Percentiles rank a stretch among this genome's conserved stretches.
Evolutionary conservation across 441 rosid genomes (phyloP).

Genomic region (Populus hybrid): DNA sequence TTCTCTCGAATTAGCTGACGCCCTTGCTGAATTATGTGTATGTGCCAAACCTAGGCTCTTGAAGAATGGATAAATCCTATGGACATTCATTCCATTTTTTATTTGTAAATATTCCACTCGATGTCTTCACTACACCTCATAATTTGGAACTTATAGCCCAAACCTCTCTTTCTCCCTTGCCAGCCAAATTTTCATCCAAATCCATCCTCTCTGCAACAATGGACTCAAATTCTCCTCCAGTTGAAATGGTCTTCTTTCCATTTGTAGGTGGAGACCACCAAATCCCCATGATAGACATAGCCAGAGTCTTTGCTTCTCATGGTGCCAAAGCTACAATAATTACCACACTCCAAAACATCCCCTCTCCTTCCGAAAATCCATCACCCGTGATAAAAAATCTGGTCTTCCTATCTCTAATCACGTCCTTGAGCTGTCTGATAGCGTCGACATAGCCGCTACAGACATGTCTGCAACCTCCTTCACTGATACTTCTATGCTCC

Average conservation of each 20-base stretch:
- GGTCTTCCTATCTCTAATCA: slow-evolving; percentile 21
- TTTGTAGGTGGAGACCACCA: slow-evolving; percentile 46
- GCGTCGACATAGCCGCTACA: slow-evolving; percentile 15
- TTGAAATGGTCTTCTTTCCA: slow-evolving; percentile 48
- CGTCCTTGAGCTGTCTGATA: slow-evolving; percentile 16
- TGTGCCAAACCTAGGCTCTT: too few relatives aligned
- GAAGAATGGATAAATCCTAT: background rate
- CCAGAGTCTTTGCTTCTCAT: slow-evolving; percentile 39
- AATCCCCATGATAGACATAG: slow-evolving; percentile 46
- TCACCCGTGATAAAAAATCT: slow-evolving; percentile 15
- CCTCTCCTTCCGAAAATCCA: slow-evolving; percentile 17
- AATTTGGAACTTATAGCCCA: background rate
- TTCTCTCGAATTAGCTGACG: too few relatives aligned
- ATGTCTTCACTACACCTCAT: background rate
- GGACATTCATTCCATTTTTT: background rate
- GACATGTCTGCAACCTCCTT: slow-evolving; percentile 23
- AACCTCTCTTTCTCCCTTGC: background rate
- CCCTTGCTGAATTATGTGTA: too few relatives aligned
- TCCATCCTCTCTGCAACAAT: slow-evolving; percentile 7
- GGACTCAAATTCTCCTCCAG: slow-evolving; percentile 22
- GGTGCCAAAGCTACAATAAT: slow-evolving; percentile 24
- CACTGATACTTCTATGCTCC: slow-evolving; percentile 36
- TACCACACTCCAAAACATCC: slow-evolving; percentile 27
- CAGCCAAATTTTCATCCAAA: background rate
- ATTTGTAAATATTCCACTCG: background rate